Base-by-base conservation (phyloP, 768 basidiomycete genomes). In the Leucocoprinus sp. region DNA sequence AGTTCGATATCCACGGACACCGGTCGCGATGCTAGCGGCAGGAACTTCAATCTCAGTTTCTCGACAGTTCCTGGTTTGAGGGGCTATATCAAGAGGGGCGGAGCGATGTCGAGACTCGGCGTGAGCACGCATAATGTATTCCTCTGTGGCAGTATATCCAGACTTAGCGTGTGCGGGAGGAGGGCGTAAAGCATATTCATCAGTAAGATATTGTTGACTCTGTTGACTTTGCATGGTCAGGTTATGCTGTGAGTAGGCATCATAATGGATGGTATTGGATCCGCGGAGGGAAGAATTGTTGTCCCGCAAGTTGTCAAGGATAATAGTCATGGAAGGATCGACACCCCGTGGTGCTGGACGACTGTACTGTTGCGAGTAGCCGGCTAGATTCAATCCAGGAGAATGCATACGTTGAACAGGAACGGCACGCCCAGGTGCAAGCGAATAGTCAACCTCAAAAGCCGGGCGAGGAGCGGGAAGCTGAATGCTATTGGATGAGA, bases 81-180 rank as follows among this genome's bases (percentile, higher is more conserved):
- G 48, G 36, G 53, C 51, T 14, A 69, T 52, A 48, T 67, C 63
- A 28, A 70, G 54, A 37, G 67, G 66, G 5, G 60, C 57, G 22
- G 66, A 68, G 5, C 64, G 57, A 6, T 66, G 58, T 7, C 62
- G 50, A 42, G 55, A 58, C 48, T 71, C 65, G 2, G 67, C 59
- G 60, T 71, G 65, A 60, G 80, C 50, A 61, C 78, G 80, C 56
- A 86, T 72, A 40, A 85, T 76, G 50, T 76, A 72, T 59, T 82
- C 76, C 57, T 86, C 84, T 0, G 82, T 68, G 1, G 80, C 67
- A 0, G 84, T 86, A 51, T 78, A 86, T 1, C 83, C 83, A 1
- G 74, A 68, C 23, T 57, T 45, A 19, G 59, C 58, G 23, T 60
- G 60, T 5, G 45, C 59, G 12, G 59, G 57, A 2, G 54, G 50